Percentiles rank a stretch among this genome's conserved stretches.
phyloP scores from a whole-genome alignment of 2,329 filamentous ascomycete genomes.

The Xylaria sp. region DNA sequence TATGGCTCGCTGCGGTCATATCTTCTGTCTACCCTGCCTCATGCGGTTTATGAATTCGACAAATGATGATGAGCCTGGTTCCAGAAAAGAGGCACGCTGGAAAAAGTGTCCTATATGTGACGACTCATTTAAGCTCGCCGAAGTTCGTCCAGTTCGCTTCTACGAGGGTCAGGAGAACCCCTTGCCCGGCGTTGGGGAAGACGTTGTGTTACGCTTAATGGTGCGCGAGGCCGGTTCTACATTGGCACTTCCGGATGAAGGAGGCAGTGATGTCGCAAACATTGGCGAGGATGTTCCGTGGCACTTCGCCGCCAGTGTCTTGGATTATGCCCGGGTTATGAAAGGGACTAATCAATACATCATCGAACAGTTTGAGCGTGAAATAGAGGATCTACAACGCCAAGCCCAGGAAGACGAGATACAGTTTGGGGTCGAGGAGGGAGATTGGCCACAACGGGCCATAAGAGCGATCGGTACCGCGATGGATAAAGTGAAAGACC shows the following conservation, averaged over 20 bases:
- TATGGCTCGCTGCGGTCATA: conserved; percentile 97
- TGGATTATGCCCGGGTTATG: conserved; percentile 96
- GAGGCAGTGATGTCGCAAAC: conserved; percentile 70
- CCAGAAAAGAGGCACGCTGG: conserved; percentile 76
- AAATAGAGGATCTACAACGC: conserved; percentile 73
- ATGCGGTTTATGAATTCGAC: conserved; percentile 94
- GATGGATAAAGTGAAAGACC: conserved; percentile 71
- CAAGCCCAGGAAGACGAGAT: conserved; percentile 90
- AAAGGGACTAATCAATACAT: conserved; percentile 92
- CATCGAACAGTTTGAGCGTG: conserved; percentile 76
- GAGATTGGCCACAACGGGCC: conserved; percentile 90
- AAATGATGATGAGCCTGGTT: conserved; percentile 69
- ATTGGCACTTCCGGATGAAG: conserved; percentile 84
- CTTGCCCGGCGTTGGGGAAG: conserved; percentile 80
- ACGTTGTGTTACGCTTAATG: conserved; percentile 88
- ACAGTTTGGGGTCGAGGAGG: conserved; percentile 84
- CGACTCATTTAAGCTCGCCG: conserved; percentile 89
- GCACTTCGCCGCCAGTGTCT: conserved; percentile 91
- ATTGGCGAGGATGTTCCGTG: conserved; percentile 83
- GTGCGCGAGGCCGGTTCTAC: conserved; percentile 81
- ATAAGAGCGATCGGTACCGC: conserved; percentile 74
- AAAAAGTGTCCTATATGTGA: conserved; percentile 98
- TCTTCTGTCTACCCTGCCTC: conserved; percentile 92
- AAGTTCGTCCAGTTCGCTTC: conserved; percentile 87
- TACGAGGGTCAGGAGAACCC: conserved; percentile 87